Evolutionary conservation across 2,329 filamentous ascomycete species (phyloP).

Genomic region (Verticillium klebahnii): DNA sequence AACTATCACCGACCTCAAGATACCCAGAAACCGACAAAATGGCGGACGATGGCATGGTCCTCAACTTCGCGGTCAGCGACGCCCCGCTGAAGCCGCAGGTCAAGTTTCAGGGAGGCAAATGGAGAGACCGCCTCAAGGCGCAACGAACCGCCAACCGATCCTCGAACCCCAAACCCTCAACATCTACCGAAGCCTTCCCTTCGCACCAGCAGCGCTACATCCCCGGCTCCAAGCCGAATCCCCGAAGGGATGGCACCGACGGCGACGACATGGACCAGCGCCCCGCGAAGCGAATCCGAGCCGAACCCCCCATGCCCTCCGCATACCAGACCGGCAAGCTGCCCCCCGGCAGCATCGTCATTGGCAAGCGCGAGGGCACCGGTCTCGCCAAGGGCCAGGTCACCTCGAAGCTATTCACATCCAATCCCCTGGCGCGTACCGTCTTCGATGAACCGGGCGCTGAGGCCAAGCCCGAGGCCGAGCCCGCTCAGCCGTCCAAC

Average conservation of each 20-base stretch:
- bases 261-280: conserved; percentile 23
- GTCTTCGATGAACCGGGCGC: conserved; percentile 45
- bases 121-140: conserved; percentile 82
- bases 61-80: conserved; percentile 82
- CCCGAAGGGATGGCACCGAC: conserved; percentile 17
- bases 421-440: conserved; percentile 72
- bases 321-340: conserved; percentile 30
- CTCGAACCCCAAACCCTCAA: conserved; percentile 21
- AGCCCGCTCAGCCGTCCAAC: conserved; percentile 74
- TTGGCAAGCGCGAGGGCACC: conserved; percentile 14
- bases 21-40: conserved; percentile 40
- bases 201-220: conserved; percentile 7
- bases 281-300: conserved; percentile 42
- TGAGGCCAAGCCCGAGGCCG: conserved; percentile 32
- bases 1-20: background rate
- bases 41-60: conserved; percentile 91
- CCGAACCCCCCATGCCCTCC: conserved; percentile 20
- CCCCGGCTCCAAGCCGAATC: conserved; percentile 8
- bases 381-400: conserved; percentile 54
- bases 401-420: conserved; percentile 88
- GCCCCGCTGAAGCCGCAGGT: conserved; percentile 56
- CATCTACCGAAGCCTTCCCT: conserved; percentile 15
- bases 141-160: conserved; percentile 52
- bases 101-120: conserved; percentile 83
- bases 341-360: conserved; percentile 26